A percentile compares a stretch with the other conserved stretches of the same genome.
phyloP scores from a whole-genome alignment of 1,284 basidiomycete species.

The Gymnopus androsaceus region DNA sequence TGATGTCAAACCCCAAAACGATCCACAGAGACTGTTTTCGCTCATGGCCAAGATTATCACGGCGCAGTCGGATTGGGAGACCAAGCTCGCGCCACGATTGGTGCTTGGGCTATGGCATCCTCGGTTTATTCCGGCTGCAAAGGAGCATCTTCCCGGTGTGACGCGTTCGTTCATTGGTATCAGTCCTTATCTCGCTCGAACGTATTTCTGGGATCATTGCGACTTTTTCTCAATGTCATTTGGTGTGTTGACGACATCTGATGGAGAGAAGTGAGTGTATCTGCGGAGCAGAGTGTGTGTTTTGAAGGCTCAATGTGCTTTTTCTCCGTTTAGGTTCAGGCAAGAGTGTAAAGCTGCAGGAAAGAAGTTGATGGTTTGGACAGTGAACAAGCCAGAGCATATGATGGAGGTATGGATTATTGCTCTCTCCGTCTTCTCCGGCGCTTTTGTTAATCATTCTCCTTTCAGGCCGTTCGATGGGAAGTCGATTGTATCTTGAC shows the following conservation, averaged over 20 bases:
- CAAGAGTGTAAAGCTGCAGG: constrained; percentile 76
- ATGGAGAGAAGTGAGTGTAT: constrained; percentile 61
- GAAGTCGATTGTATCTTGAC: constrained; percentile 89
- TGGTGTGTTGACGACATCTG: constrained; percentile 68
- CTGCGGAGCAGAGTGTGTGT: not conserved
- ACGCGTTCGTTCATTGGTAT: constrained; percentile 85
- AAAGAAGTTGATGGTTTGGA: constrained; percentile 95
- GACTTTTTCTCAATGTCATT: constrained; percentile 91
- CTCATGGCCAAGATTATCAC: constrained; percentile 82
- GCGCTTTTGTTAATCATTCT: not conserved
- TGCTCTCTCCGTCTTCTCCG: constrained; percentile 12
- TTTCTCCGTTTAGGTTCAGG: constrained; percentile 61
- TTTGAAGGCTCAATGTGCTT: not conserved
- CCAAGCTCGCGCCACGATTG: constrained; percentile 84
- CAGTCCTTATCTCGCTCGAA: constrained; percentile 67
- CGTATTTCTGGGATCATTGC: constrained; percentile 91
- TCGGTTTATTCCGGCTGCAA: constrained; percentile 81
- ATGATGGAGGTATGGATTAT: constrained; percentile 80
- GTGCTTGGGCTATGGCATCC: constrained; percentile 94
- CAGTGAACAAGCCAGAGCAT: constrained; percentile 87
- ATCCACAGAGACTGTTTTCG: constrained; percentile 84
- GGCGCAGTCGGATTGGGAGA: constrained; percentile 76
- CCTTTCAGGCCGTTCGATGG: constrained; percentile 82
- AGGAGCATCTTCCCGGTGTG: constrained; percentile 78
- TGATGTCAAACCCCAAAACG: constrained; percentile 93